Conservation (phyloP, 768 basidiomycete genomes). For the Floccularia luteovirens region DNA sequence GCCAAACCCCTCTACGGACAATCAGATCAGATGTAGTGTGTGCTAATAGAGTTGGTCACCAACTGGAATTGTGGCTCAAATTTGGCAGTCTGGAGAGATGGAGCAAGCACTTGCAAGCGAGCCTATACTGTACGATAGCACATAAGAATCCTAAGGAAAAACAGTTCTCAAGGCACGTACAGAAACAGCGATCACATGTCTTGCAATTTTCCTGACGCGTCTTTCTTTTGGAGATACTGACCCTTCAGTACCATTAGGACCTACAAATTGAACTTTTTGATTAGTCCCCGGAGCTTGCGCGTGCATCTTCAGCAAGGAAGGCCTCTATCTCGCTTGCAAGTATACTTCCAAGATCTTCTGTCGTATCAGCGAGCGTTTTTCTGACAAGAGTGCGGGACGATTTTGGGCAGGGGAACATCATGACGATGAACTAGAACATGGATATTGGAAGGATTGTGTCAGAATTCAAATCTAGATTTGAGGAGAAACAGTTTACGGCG, state of each 20-base stretch:
- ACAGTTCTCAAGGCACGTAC: slow-evolving; percentile 13
- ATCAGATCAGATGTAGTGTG: neutral
- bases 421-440: slow-evolving; percentile 35
- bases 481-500: no score
- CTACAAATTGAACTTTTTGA: slow-evolving; percentile 19
- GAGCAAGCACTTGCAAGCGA: slow-evolving; percentile 26
- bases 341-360: slow-evolving; percentile 25
- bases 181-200: slow-evolving; percentile 24
- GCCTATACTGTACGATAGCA: slow-evolving; percentile 18
- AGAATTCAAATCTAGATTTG: no score
- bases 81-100: slow-evolving; percentile 28
- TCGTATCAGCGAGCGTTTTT: slow-evolving; percentile 27
- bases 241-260: slow-evolving; percentile 9
- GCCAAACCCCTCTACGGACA: slow-evolving; percentile 28
- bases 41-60: slow-evolving; percentile 6
- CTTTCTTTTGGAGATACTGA: slow-evolving; percentile 27
- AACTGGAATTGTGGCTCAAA: slow-evolving; percentile 36
- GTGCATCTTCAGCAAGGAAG: slow-evolving; percentile 33
- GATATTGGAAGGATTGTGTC: no score
- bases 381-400: slow-evolving; percentile 35
- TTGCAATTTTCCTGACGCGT: slow-evolving; percentile 25
- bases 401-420: slow-evolving; percentile 37
- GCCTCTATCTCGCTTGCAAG: slow-evolving; percentile 34
- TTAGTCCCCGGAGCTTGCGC: slow-evolving; percentile 19
- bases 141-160: neutral